A percentile compares a stretch with the other conserved stretches of the same genome.
These are phyloP conservation scores for Boletus tomentosulus DNA, from an alignment of 768 basidiomycete genomes.

Conservation along the genomic window DNA sequence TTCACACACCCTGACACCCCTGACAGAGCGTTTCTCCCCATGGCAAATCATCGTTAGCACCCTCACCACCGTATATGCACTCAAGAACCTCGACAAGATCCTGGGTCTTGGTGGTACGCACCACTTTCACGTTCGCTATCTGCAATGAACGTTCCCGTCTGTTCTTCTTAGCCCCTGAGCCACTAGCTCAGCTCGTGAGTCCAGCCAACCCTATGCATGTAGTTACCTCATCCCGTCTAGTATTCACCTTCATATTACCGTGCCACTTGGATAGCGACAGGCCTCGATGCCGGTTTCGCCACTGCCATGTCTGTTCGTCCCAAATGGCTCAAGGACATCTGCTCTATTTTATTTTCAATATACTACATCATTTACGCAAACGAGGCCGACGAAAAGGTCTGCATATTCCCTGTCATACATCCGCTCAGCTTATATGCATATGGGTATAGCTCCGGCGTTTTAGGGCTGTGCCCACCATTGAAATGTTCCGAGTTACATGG, in stretches of 20 bases:
- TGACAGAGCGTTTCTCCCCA: slow-evolving; percentile 79
- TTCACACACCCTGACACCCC: neutral
- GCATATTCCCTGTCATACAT: slow-evolving; percentile 10
- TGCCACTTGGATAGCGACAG: slow-evolving; percentile 91
- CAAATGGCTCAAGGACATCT: slow-evolving; percentile 86
- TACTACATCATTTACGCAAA: slow-evolving; percentile 90
- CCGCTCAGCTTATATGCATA: neutral
- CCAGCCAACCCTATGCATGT: neutral
- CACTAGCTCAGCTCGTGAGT: slow-evolving; percentile 79
- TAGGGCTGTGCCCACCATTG: slow-evolving; percentile 90
- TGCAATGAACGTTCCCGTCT: neutral
- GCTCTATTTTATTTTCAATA: slow-evolving; percentile 75
- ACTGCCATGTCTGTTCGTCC: slow-evolving; percentile 91
- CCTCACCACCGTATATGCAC: slow-evolving; percentile 77
- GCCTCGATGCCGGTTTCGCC: slow-evolving; percentile 95
- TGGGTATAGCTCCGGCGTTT: slow-evolving; percentile 74
- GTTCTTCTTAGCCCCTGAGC: slow-evolving; percentile 74
- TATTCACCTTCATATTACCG: slow-evolving; percentile 93
- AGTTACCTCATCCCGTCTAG: slow-evolving; percentile 36
- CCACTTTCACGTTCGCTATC: neutral
- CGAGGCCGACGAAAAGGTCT: slow-evolving; percentile 95
- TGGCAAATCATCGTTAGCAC: slow-evolving; percentile 92
- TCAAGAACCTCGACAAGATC: slow-evolving; percentile 81
- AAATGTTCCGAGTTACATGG: slow-evolving; percentile 95
- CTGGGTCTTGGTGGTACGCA: slow-evolving; percentile 69